Percentiles rank a stretch among this genome's conserved stretches.
Conservation (phyloP, 306 rosid genomes). For the Quillaja saponaria region DNA sequence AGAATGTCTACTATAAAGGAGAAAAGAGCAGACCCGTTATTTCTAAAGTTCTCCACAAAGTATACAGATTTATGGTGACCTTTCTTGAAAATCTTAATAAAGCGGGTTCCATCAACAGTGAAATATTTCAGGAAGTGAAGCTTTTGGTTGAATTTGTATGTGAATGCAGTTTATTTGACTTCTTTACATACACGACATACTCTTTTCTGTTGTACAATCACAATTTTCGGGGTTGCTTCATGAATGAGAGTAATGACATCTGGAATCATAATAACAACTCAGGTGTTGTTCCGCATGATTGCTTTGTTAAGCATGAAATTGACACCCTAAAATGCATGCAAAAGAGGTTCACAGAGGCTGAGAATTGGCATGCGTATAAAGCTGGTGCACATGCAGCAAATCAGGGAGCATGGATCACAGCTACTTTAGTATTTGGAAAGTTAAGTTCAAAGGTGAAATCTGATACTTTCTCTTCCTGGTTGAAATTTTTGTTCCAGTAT, state of each 20-base stretch:
- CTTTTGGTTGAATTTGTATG: constrained; percentile 47
- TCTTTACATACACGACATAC: constrained; percentile 40
- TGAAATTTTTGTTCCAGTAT: constrained; percentile 50
- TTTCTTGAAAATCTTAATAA: constrained; percentile 47
- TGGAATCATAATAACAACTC: not conserved
- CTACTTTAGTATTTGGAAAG: constrained; percentile 42
- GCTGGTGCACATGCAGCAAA: constrained; percentile 47
- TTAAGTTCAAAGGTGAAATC: constrained; percentile 41
- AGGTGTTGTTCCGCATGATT: constrained; percentile 12
- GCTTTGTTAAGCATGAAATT: constrained; percentile 39
- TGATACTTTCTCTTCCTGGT: constrained; percentile 44
- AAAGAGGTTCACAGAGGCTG: constrained; percentile 35
- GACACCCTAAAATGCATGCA: constrained; percentile 34
- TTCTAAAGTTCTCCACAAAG: constrained; percentile 35
- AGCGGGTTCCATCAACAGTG: constrained; percentile 28
- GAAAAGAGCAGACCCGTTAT: constrained; percentile 23
- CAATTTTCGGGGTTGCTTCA: constrained; percentile 43
- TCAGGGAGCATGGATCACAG: constrained; percentile 55
- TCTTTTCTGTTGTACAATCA: constrained; percentile 46
- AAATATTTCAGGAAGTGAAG: constrained; percentile 43
- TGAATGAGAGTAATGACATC: constrained; percentile 31
- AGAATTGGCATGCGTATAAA: constrained; percentile 55
- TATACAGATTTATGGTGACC: constrained; percentile 46
- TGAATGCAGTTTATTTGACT: constrained; percentile 43
- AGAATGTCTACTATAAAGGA: constrained; percentile 16